Evolutionary conservation across 1,139 yeast genomes (phyloP).

Genomic region (Kodamaea suecica): DNA sequence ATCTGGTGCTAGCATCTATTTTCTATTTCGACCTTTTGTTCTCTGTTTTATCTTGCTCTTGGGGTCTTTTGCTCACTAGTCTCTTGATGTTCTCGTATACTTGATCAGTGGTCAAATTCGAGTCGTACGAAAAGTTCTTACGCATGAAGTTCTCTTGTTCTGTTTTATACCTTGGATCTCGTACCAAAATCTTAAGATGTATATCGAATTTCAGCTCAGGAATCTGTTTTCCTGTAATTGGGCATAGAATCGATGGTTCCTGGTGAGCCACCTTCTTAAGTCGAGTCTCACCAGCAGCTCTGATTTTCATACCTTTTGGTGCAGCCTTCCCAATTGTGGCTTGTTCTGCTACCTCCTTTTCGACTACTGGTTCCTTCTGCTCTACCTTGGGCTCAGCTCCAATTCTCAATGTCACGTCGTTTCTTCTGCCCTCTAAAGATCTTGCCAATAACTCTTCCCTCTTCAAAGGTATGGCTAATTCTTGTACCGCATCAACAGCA

Average conservation of each 20-base stretch:
- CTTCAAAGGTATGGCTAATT: slow-evolving; percentile 59
- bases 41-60: slow-evolving; percentile 10
- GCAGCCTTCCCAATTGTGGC: slow-evolving; percentile 3
- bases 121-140: slow-evolving; percentile 54
- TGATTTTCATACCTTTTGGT: slow-evolving; percentile 62
- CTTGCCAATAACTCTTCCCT: slow-evolving; percentile 60
- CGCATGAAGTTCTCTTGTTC: slow-evolving; percentile 65
- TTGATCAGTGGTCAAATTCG: slow-evolving; percentile 66
- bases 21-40: slow-evolving; percentile 15
- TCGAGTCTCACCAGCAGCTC: slow-evolving; percentile 68
- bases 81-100: slow-evolving; percentile 74
- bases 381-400: neutral
- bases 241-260: slow-evolving; percentile 58
- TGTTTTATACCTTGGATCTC: slow-evolving; percentile 77
- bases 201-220: slow-evolving; percentile 71
- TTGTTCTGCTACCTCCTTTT: slow-evolving; percentile 5
- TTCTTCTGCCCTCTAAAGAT: slow-evolving; percentile 44
- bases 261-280: slow-evolving; percentile 27
- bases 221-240: slow-evolving; percentile 66
- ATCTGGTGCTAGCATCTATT: too few relatives aligned
- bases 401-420: slow-evolving; percentile 17
- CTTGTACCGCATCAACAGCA: slow-evolving; percentile 60
- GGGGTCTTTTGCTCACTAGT: slow-evolving; percentile 41
- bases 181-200: slow-evolving; percentile 66
- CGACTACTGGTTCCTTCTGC: slow-evolving; percentile 7